Evolutionary conservation across 192 early-diverging fungal genomes (phyloP).

Genomic region (Rhizophagus sp.): DNA sequence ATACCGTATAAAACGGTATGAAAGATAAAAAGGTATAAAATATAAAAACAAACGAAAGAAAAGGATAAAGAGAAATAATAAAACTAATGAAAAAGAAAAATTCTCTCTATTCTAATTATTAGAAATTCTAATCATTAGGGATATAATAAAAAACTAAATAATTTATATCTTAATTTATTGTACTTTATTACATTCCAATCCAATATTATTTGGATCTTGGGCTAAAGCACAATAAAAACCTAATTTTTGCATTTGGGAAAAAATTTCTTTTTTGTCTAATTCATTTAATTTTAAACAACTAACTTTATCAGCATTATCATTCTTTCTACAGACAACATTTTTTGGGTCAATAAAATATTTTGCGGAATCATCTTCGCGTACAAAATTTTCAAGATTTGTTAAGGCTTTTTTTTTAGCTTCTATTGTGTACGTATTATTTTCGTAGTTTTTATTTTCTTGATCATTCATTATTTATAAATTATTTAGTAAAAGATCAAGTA

Average conservation of each 20-base stretch:
- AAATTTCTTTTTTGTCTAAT: slow-evolving; percentile 14
- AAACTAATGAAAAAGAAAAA: too few relatives aligned
- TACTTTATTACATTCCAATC: slow-evolving; percentile 8
- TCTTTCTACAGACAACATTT: neutral
- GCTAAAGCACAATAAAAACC: slow-evolving; percentile 15
- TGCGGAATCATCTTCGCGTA: neutral
- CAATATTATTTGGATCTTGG: neutral
- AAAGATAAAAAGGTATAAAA: too few relatives aligned
- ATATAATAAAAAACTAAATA: too few relatives aligned
- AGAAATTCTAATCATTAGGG: too few relatives aligned
- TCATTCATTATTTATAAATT: too few relatives aligned
- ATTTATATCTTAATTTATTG: neutral
- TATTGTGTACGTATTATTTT: neutral
- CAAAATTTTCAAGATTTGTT: neutral
- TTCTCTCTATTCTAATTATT: too few relatives aligned
- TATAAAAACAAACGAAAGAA: too few relatives aligned
- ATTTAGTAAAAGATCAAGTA: too few relatives aligned
- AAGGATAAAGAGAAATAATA: too few relatives aligned
- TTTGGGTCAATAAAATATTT: slow-evolving; percentile 4
- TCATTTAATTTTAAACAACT: slow-evolving; percentile 8
- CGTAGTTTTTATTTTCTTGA: neutral
- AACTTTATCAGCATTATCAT: neutral
- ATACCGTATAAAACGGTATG: too few relatives aligned
- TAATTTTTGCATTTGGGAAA: slow-evolving; percentile 19
- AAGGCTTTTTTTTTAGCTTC: neutral